These are phyloP conservation scores for Mycena maculata DNA, from an alignment of 768 basidiomycete species.

Conservation along the genomic window DNA sequence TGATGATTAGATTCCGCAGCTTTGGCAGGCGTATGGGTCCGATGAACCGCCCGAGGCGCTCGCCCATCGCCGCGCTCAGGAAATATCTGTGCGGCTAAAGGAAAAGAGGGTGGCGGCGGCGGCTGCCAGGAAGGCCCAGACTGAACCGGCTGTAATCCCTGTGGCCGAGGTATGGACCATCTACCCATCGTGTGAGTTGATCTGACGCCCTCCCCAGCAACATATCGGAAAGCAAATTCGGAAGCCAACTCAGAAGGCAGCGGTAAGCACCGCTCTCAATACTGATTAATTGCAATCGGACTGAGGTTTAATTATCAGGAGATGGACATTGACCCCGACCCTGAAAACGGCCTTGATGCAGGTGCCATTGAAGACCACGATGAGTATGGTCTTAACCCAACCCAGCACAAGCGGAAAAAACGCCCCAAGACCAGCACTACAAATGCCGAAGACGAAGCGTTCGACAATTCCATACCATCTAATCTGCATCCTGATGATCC, in stretches of 20 bases:
- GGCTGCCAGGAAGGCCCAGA: neutral
- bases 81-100: neutral
- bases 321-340: slow-evolving; percentile 4
- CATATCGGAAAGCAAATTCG: neutral
- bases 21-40: slow-evolving; percentile 38
- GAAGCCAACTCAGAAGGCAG: neutral
- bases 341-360: neutral
- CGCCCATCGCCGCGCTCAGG: neutral
- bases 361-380: neutral
- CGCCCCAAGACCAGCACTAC: neutral
- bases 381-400: neutral
- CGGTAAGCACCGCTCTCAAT: neutral
- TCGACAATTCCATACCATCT: neutral
- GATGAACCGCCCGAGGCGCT: neutral
- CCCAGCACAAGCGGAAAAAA: neutral
- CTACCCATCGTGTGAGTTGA: neutral
- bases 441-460: neutral
- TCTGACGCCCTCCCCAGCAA: too few species aligned
- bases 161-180: too few species aligned
- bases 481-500: slow-evolving; percentile 35
- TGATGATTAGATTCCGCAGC: slow-evolving; percentile 41
- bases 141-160: neutral
- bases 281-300: neutral
- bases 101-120: neutral
- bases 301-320: neutral